Conservation (phyloP, 257 asterid genomes). For the Ilex aquifolium region DNA sequence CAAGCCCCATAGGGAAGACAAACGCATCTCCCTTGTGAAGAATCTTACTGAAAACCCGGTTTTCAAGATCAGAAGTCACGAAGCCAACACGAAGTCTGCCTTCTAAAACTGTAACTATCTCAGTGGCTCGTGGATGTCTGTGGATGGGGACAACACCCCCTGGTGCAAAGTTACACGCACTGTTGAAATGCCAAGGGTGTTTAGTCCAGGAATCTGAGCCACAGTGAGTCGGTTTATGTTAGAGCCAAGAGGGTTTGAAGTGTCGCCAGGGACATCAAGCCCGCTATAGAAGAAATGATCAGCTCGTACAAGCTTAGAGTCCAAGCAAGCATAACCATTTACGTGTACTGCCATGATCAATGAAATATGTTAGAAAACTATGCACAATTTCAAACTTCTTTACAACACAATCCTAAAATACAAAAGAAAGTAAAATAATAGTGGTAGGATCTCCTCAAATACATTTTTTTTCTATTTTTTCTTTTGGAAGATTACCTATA, state of each 20-base stretch:
- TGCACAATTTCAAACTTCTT: too few relatives aligned
- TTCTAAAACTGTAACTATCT: neutral
- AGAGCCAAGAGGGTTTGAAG: neutral
- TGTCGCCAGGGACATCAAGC: neutral
- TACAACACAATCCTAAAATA: too few relatives aligned
- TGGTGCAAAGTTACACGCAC: neutral
- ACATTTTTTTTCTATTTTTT: too few relatives aligned
- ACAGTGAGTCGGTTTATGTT: neutral
- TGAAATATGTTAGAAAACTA: too few relatives aligned
- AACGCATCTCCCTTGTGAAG: slow-evolving; percentile 13
- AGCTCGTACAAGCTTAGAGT: neutral
- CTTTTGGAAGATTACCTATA: too few relatives aligned
- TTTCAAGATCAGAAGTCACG: neutral
- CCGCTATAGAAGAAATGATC: neutral
- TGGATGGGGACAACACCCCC: neutral
- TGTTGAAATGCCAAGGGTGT: neutral
- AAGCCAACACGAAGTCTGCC: neutral
- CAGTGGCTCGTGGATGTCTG: neutral
- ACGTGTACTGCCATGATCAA: neutral
- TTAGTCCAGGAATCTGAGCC: neutral
- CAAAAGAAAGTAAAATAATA: too few relatives aligned
- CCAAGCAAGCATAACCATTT: neutral
- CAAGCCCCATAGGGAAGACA: slow-evolving; percentile 12
- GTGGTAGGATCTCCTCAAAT: too few relatives aligned
- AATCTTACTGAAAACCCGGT: slow-evolving; percentile 3